Evolutionary conservation across 164 flowering plant genomes (phyloP), one percentile per base, ranked within the genome.

Genomic region (Vitis riparia): DNA sequence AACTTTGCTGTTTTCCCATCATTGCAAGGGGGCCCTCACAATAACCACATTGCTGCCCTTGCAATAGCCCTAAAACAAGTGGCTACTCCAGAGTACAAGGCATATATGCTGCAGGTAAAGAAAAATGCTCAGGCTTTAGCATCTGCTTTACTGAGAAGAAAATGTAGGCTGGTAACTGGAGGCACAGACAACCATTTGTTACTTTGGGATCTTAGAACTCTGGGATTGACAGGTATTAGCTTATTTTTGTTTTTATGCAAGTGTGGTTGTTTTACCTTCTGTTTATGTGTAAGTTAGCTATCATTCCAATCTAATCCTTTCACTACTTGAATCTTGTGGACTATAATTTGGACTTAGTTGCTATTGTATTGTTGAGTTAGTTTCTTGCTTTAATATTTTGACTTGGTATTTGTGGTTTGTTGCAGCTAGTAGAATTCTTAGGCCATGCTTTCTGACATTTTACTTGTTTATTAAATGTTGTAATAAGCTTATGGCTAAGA

Each of bases 1-100:
- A 83, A 85, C 68, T 81, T 79, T 77, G 82, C 88, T 66, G 88
- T 85, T 32, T 83, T 80, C 62, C 84, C 88, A 14, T 66, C 84
- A 11, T 53, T 81, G 49, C 85, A 85, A 75, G 88, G 88, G n/a
- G 85, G 87, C 2, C 87, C 88, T 5, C 88, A 85, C 76, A 83
- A 83, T 59, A 79, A 85, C 68, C 83, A 82, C 27, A 23, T 23
- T 23, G 27, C 79, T 29, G 88, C 85, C 23, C 80, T 85, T 67
- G 82, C 85, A 3, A 76, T 81, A 56, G 85, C 85, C 53, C 55
- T 85, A 70, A 85, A 83, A 62, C 88, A 83, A 62, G 85, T 75
- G 4, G 67, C 70, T 14, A 69, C 85, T 52, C 85, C 87, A 0
- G 85, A 69, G 50, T 85, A 67, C 70, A 83, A 76, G 78, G 80